phyloP scores from a whole-genome alignment of 2,329 filamentous ascomycete species.

The Spiromastix sp. region DNA sequence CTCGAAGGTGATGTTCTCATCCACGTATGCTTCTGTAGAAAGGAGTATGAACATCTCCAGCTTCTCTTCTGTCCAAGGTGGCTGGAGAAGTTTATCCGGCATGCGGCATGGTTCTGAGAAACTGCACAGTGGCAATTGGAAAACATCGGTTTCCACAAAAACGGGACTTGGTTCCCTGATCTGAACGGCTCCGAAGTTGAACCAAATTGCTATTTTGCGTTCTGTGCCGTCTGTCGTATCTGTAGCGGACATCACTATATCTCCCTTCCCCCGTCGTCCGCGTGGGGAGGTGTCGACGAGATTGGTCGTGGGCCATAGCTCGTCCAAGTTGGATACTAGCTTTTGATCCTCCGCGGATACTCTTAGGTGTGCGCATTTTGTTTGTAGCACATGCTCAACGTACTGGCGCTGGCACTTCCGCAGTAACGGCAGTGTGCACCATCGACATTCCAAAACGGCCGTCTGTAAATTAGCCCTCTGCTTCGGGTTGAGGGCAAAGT shows the following conservation, averaged over 20 bases:
- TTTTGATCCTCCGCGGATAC: conserved; percentile 17
- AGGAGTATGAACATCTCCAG: conserved; percentile 30
- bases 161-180: conserved; percentile 20
- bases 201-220: conserved; percentile 27
- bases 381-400: conserved; percentile 23
- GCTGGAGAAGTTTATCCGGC: conserved; percentile 27
- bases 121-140: conserved; percentile 24
- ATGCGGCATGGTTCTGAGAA: conserved; percentile 20
- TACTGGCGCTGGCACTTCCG: conserved; percentile 31
- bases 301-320: conserved; percentile 15
- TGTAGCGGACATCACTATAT: conserved; percentile 19
- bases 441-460: conserved; percentile 27
- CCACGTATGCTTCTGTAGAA: conserved; percentile 26
- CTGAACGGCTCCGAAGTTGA: conserved; percentile 27
- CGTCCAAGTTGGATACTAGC: conserved; percentile 16
- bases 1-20: conserved; percentile 20
- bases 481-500: conserved; percentile 19
- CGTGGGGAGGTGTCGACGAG: conserved; percentile 14
- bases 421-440: conserved; percentile 30
- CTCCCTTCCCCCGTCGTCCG: conserved; percentile 21
- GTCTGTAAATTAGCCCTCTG: conserved; percentile 26
- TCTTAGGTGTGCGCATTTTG: conserved; percentile 19
- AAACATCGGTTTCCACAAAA: conserved; percentile 23
- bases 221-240: conserved; percentile 4
- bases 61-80: conserved; percentile 29